phyloP scores from a whole-genome alignment of 768 basidiomycete genomes.

The Leccinum disarticulatum region DNA sequence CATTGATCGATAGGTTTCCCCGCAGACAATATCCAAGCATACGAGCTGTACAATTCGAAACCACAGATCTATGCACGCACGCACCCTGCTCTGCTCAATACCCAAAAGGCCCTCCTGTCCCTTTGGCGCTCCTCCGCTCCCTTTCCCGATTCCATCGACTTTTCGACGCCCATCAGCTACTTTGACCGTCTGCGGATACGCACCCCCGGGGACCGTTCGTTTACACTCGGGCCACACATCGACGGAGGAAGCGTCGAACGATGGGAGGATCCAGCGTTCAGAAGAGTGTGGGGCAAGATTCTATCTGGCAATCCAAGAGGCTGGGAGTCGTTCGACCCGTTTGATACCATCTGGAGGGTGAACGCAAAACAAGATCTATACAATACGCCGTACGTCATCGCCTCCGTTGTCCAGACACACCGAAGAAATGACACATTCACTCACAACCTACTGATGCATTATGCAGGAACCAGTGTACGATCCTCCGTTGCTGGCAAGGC shows the following conservation, averaged over 20 bases:
- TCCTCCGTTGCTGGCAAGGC: conserved; percentile 59
- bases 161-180: conserved; percentile 67
- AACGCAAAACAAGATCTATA: conserved; percentile 62
- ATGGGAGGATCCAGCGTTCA: conserved; percentile 50
- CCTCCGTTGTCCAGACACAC: conserved; percentile 9
- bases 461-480: conserved; percentile 50
- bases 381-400: conserved; percentile 44
- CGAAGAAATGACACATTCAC: neutral
- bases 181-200: conserved; percentile 76
- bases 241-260: conserved; percentile 55
- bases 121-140: conserved; percentile 54
- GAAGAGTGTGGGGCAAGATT: conserved; percentile 43
- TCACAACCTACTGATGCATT: conserved; percentile 1
- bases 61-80: conserved; percentile 67
- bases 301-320: conserved; percentile 37
- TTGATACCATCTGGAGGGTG: conserved; percentile 46
- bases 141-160: conserved; percentile 40
- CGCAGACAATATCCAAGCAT: conserved; percentile 64
- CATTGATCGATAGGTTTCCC: conserved; percentile 54
- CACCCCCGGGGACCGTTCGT: conserved; percentile 65
- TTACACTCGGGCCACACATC: conserved; percentile 63
- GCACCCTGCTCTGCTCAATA: conserved; percentile 55
- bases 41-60: conserved; percentile 69
- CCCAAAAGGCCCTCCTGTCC: conserved; percentile 56
- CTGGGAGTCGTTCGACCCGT: conserved; percentile 53